These are phyloP conservation scores for Stropharia rugosoannulata DNA, from an alignment of 768 basidiomycete species.

Conservation along the genomic window DNA sequence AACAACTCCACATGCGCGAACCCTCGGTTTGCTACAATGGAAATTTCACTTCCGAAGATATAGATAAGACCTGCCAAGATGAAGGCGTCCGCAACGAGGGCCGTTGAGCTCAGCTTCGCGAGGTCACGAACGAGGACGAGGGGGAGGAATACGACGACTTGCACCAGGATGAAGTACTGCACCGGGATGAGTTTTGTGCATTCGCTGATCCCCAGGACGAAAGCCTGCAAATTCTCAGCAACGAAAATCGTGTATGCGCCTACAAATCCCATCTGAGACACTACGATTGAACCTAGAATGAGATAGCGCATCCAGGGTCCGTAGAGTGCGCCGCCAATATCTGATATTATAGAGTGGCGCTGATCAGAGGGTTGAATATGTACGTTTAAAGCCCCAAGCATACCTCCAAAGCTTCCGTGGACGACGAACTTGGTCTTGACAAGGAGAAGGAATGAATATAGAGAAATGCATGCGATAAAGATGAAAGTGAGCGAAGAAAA, in stretches of 20 bases:
- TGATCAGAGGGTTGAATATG: neutral
- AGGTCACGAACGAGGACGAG: conserved; percentile 88
- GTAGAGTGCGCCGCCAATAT: conserved; percentile 91
- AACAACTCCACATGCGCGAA: conserved; percentile 82
- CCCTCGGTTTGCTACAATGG: conserved; percentile 64
- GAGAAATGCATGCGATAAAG: conserved; percentile 80
- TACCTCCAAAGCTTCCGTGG: conserved; percentile 91
- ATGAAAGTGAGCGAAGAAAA: conserved; percentile 82
- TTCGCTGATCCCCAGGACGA: conserved; percentile 77
- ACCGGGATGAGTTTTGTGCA: conserved; percentile 69
- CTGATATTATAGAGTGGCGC: conserved; percentile 33
- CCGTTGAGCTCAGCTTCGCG: conserved; percentile 91
- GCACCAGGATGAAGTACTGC: conserved; percentile 78
- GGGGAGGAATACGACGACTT: conserved; percentile 86
- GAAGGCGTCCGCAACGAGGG: conserved; percentile 91
- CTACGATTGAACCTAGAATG: conserved; percentile 82
- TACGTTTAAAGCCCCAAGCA: neutral
- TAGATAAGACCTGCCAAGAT: conserved; percentile 87
- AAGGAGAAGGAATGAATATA: conserved; percentile 92
- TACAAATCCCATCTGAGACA: conserved; percentile 91
- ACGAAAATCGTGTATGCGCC: conserved; percentile 95
- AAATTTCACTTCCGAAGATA: conserved; percentile 84
- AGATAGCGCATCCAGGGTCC: conserved; percentile 91
- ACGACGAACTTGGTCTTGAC: conserved; percentile 86
- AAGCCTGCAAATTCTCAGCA: conserved; percentile 86